These are phyloP conservation scores for Fusarium denticulatum DNA, from an alignment of 2,329 filamentous ascomycete species.

Conservation along the genomic window DNA sequence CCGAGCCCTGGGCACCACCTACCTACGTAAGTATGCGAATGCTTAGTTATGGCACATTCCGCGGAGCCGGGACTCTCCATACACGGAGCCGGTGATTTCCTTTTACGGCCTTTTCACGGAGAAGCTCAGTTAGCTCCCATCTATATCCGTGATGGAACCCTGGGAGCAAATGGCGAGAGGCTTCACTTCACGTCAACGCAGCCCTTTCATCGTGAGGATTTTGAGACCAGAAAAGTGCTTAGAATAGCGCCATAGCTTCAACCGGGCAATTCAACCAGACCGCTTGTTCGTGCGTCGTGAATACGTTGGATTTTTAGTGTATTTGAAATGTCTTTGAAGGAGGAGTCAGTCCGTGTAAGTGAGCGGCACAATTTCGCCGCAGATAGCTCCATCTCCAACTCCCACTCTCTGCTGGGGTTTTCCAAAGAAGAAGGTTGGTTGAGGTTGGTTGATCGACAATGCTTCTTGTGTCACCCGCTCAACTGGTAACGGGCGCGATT, in stretches of 20 bases:
- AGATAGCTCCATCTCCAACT: not conserved
- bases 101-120: not conserved
- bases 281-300: conserved; percentile 3
- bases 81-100: conserved; percentile 27
- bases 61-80: conserved; percentile 27
- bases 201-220: conserved; percentile 8
- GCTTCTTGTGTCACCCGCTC: conserved; percentile 11
- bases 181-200: conserved; percentile 12
- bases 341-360: conserved; percentile 13
- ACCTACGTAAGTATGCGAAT: not conserved
- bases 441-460: not conserved
- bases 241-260: conserved; percentile 26
- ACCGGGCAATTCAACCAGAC: not conserved
- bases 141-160: conserved; percentile 8
- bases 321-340: not conserved
- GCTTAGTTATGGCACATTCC: not conserved
- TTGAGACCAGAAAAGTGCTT: conserved; percentile 12
- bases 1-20: conserved; percentile 3
- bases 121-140: not conserved
- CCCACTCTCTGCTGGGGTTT: not conserved
- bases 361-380: not conserved
- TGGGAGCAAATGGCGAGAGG: not conserved
- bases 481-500: conserved; percentile 10
- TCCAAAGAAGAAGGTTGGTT: conserved; percentile 9
- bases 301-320: not conserved